Conservation (phyloP, 2,329 filamentous ascomycete genomes). For the Beauveria sp. region DNA sequence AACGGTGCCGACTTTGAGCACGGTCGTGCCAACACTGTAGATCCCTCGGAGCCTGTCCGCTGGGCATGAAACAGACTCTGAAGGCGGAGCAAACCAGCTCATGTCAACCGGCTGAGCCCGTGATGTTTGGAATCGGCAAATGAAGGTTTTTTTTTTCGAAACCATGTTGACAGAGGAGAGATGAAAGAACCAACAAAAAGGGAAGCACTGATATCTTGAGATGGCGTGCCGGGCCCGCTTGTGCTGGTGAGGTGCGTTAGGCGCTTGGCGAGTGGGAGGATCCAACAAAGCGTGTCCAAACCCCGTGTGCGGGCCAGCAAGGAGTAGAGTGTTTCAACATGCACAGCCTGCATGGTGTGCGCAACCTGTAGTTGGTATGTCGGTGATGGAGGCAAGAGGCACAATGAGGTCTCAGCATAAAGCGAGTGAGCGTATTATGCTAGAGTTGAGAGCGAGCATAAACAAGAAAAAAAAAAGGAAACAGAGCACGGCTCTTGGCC, state of each 20-base stretch:
- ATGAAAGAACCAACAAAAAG: background rate
- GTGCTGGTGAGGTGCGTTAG: background rate
- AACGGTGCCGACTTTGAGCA: background rate
- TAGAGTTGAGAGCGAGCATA: background rate
- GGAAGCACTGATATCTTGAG: background rate
- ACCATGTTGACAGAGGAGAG: background rate
- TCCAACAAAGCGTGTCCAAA: background rate
- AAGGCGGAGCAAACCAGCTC: background rate
- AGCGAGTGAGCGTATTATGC: background rate
- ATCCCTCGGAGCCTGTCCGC: background rate
- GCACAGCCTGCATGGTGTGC: conserved; percentile 1
- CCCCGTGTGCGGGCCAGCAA: background rate
- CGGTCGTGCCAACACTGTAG: background rate
- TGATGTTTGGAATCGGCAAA: background rate
- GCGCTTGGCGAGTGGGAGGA: background rate
- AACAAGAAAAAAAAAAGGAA: background rate
- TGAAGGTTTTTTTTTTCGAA: background rate
- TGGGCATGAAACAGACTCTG: background rate
- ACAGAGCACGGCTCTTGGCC: background rate
- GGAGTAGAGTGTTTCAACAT: conserved; percentile 4
- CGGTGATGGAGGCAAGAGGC: too few species aligned
- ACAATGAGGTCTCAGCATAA: background rate
- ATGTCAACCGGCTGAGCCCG: background rate
- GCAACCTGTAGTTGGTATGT: background rate
- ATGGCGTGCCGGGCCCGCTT: background rate